phyloP scores from a whole-genome alignment of 208 protist species.

The Naegleria lovaniensis region DNA sequence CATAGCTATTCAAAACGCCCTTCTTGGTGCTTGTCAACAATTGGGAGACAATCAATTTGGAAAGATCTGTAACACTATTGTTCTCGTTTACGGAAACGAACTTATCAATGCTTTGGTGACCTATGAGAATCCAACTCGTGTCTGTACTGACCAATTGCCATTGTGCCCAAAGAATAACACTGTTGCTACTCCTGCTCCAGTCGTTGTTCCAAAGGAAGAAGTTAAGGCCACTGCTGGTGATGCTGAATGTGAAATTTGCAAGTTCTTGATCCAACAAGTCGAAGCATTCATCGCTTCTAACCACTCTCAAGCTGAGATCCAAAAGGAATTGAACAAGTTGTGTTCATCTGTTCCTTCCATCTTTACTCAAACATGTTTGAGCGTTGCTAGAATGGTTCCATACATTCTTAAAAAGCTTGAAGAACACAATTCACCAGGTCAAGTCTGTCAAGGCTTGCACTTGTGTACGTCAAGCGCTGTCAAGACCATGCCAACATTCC shows the following conservation, averaged over 20 bases:
- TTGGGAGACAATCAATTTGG: not conserved
- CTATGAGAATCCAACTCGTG: not conserved
- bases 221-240: not conserved
- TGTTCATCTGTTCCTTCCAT: not conserved
- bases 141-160: not conserved
- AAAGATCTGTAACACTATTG: not conserved
- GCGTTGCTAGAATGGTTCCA: not conserved
- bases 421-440: not conserved
- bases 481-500: not conserved
- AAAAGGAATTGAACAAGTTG: not conserved
- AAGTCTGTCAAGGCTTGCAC: not conserved
- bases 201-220: not conserved
- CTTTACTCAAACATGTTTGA: not conserved
- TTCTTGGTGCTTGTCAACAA: not conserved
- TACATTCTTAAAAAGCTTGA: not conserved
- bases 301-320: not conserved
- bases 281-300: not conserved
- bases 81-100: not conserved
- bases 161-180: not conserved
- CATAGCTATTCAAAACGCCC: not conserved
- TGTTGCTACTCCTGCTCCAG: not conserved
- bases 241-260: not conserved
- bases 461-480: not conserved
- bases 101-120: not conserved
- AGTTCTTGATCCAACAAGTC: not conserved